A percentile compares a stretch with the other conserved stretches of the same genome.
Evolutionary conservation across 2,329 filamentous ascomycete species (phyloP).

Genomic region (Apiospora phragmitis): DNA sequence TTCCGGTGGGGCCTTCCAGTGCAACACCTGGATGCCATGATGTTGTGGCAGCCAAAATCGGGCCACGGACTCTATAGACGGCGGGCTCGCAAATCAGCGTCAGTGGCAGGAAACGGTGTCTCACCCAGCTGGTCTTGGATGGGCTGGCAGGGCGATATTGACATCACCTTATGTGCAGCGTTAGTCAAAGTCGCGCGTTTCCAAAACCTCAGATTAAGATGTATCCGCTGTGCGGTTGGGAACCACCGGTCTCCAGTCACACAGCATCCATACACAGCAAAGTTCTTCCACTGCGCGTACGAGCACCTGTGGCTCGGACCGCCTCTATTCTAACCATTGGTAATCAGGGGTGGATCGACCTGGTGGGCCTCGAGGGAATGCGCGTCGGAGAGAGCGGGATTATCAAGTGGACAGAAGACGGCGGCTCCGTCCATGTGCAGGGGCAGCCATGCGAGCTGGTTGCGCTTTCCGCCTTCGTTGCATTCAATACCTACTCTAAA

Average conservation of each 20-base stretch:
- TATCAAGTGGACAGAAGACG: not conserved
- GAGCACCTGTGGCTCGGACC: too few species aligned
- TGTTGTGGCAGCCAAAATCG: not conserved
- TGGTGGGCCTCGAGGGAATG: not conserved
- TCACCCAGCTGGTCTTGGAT: constrained; percentile 9
- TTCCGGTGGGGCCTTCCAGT: not conserved
- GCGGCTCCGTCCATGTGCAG: not conserved
- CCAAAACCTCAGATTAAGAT: too few species aligned
- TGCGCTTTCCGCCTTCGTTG: not conserved
- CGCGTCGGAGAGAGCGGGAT: not conserved
- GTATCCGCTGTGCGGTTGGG: not conserved
- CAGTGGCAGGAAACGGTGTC: not conserved
- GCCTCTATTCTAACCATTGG: too few species aligned
- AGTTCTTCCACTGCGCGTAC: too few species aligned
- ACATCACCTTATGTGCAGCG: too few species aligned
- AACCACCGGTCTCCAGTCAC: too few species aligned
- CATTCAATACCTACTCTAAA: not conserved
- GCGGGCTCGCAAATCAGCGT: not conserved
- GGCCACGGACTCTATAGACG: not conserved
- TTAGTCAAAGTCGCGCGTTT: too few species aligned
- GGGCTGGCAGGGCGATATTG: not conserved
- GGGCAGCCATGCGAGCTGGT: not conserved
- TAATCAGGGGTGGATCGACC: too few species aligned
- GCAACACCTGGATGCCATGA: not conserved
- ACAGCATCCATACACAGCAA: too few species aligned